Evolutionary conservation across 2,329 filamentous ascomycete species (phyloP), one percentile per base, ranked within the genome.

Genomic region (Aspergillus cejpii): DNA sequence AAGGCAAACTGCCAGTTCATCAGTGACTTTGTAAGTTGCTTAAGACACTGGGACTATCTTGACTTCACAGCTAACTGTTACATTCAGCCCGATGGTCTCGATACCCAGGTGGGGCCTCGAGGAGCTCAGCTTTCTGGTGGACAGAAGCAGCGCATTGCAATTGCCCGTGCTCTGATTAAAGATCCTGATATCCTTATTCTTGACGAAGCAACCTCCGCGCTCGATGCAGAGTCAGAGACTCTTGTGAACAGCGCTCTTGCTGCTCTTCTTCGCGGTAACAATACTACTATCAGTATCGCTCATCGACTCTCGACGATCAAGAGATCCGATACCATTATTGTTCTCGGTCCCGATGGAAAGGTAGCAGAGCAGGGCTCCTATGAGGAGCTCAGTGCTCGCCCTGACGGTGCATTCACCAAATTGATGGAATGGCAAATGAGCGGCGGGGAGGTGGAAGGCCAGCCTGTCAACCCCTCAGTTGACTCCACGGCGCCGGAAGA

Each of bases 361-460:
- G 91, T 98, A 3, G 92, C 91, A 2, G 91, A 98, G 66, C 85
- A 86, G 52, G 92, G 92, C 45, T 85, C 84, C 46, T 98, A 94
- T 64, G 71, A 76, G 19, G 79, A 88, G 52, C 77, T 98, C 17
- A 85, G 83, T 41, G 74, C 78, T 4, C 80, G 87, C 48, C 77
- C 79, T 12, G 73, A 84, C 7, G 94, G 91, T 41, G 88, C 90
- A 1, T 98, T 98, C 62, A 91, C 83, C 57, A 92, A 85, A 69
- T 74, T 98, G 42, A 98, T 98, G 92, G 91, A 97, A 68, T 97
- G 90, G 90, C 92, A 98, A 70, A 86, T 97, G 80, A 92, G 79
- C 57, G 91, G 90, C 10, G 85, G 85, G 6, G 88, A 94, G 26
- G 50, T 50, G 8, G 20, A 54, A 20, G 44, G 63, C 47, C 51